phyloP scores from a whole-genome alignment of 306 rosid species.

The Dalbergia cultrata region DNA sequence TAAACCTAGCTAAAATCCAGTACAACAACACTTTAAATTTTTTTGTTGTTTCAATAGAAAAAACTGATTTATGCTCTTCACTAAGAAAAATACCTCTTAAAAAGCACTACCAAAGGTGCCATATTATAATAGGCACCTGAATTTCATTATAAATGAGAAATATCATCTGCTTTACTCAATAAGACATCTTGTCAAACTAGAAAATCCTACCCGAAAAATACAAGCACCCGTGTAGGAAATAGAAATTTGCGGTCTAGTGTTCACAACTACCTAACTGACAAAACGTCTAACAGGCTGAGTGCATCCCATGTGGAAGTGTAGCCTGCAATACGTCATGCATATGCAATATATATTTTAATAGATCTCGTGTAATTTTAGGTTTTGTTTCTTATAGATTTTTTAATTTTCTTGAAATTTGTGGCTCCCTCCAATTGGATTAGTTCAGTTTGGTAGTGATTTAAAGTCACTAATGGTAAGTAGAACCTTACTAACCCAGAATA shows the following conservation, averaged over 20 bases:
- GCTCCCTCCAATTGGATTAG: slow-evolving; percentile 44
- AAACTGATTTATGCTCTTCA: no score
- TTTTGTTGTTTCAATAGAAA: no score
- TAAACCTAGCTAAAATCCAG: no score
- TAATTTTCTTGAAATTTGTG: slow-evolving; percentile 20
- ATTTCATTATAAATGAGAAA: slow-evolving; percentile 1
- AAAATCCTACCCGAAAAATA: slow-evolving; percentile 41
- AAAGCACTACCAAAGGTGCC: no score
- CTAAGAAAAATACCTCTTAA: no score
- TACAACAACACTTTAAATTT: no score
- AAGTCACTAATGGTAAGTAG: slow-evolving; percentile 79
- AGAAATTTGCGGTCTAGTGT: slow-evolving; percentile 37
- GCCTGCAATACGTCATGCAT: slow-evolving; percentile 58
- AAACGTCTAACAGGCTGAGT: not conserved
- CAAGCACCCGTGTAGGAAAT: slow-evolving; percentile 44
- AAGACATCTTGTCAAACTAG: slow-evolving; percentile 39
- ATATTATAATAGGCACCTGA: not conserved
- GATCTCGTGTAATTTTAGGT: not conserved
- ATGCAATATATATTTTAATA: slow-evolving; percentile 49
- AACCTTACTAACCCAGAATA: slow-evolving; percentile 66
- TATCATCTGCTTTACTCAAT: not conserved
- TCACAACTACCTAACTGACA: slow-evolving; percentile 43
- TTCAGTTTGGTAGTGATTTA: slow-evolving; percentile 53
- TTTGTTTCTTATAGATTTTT: not conserved
- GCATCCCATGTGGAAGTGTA: slow-evolving; percentile 22